These are phyloP conservation scores for Pseudozyma sp. DNA, from an alignment of 1,284 basidiomycete species.

Conservation along the genomic window DNA sequence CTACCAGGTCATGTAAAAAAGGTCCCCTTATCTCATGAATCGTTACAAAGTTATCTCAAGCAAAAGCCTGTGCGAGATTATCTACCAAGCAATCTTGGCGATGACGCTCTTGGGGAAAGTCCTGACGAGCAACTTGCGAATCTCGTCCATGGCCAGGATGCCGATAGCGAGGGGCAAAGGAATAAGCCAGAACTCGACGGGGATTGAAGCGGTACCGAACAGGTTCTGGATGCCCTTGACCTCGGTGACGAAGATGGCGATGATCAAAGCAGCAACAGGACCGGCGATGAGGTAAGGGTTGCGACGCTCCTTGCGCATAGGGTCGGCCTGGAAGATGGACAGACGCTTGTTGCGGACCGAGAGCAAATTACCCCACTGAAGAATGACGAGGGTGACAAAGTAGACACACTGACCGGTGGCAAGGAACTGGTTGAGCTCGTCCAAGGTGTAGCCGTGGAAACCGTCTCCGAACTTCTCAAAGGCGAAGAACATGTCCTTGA, in stretches of 20 bases:
- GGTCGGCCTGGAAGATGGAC: constrained; percentile 66
- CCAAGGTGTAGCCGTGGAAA: constrained; percentile 72
- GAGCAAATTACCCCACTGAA: constrained; percentile 74
- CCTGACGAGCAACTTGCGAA: constrained; percentile 62
- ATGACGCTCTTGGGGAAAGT: constrained; percentile 59
- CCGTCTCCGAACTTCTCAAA: constrained; percentile 67
- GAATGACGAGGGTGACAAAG: constrained; percentile 77
- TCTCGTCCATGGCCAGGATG: constrained; percentile 69
- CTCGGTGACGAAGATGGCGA: constrained; percentile 58
- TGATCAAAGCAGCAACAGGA: constrained; percentile 38
- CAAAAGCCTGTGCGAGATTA: not conserved
- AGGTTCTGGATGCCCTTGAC: constrained; percentile 50
- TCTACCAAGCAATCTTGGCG: constrained; percentile 66
- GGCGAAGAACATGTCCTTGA: constrained; percentile 37
- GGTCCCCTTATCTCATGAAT: not conserved
- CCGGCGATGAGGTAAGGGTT: constrained; percentile 55
- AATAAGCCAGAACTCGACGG: constrained; percentile 73
- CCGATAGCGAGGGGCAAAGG: constrained; percentile 71
- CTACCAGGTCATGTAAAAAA: not conserved
- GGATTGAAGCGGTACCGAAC: constrained; percentile 66
- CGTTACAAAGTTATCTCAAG: not conserved
- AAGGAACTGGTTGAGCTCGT: constrained; percentile 69
- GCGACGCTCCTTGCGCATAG: constrained; percentile 33
- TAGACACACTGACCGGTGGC: constrained; percentile 67
- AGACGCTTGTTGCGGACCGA: constrained; percentile 73